phyloP scores from a whole-genome alignment of 2,329 filamentous ascomycete species.

The Chrysoporthe austroafricana region DNA sequence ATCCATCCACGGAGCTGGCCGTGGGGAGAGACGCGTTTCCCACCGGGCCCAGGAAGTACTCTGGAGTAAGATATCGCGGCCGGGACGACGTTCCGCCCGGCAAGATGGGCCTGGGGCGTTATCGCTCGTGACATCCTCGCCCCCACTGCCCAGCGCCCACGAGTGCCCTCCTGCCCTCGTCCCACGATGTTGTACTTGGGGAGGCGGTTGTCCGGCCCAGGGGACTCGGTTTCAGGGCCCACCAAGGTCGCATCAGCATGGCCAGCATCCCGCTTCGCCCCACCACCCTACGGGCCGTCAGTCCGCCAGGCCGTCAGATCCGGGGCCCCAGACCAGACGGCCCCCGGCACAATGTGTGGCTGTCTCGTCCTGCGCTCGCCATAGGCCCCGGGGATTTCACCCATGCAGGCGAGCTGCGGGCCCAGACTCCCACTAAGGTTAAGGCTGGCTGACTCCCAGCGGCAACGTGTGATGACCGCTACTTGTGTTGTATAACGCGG shows the following conservation, averaged over 20 bases:
- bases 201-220: slow-evolving; percentile 25
- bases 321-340: slow-evolving; percentile 3
- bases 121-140: neutral
- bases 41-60: slow-evolving; percentile 1
- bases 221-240: slow-evolving; percentile 22
- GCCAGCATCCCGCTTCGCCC: slow-evolving; percentile 12
- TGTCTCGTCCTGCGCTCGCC: neutral
- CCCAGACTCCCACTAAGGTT: neutral
- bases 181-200: neutral
- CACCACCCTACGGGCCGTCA: slow-evolving; percentile 28
- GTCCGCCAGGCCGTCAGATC: slow-evolving; percentile 22
- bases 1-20: neutral
- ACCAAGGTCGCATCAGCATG: slow-evolving; percentile 4
- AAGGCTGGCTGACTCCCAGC: neutral
- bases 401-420: neutral
- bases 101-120: neutral
- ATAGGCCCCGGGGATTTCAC: slow-evolving; percentile 1
- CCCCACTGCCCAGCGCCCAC: neutral
- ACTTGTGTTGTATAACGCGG: neutral
- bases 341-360: neutral
- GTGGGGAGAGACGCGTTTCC: neutral
- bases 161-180: neutral
- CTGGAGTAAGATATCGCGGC: neutral
- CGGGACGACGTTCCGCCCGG: slow-evolving; percentile 15
- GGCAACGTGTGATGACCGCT: neutral